Evolutionary conservation across 2,329 filamentous ascomycete genomes (phyloP), one percentile per base, ranked within the genome.

Genomic region (Fusarium sp.): DNA sequence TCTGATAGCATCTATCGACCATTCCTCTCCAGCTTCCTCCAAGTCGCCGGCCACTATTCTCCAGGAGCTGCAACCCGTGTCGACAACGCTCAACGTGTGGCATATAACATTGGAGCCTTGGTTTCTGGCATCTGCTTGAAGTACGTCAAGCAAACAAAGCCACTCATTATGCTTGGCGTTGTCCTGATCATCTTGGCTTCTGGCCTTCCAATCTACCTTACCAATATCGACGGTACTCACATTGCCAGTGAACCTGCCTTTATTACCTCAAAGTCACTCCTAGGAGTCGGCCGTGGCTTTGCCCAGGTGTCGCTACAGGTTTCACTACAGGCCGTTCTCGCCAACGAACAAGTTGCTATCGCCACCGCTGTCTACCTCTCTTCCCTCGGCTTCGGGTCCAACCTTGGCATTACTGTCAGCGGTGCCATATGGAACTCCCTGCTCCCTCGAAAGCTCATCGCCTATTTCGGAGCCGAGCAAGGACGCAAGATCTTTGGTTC

Each of bases 371-470:
- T 67, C 0, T 67, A 65, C 6, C 56, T 67, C 0, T 67, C 64
- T 0, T 67, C 64, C 0, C 51, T 67, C 0, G 64, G 64, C 0
- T 58, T 67, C 1, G 64, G 64, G 3, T 67, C 64, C 4, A 67
- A 67, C 10, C 48, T 67, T 0, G 64, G 64, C 1, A 47, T 51
- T 0, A 67, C 64, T 0, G 42, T 67, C 15, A 67, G 64, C 1
- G 64, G 64, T 0, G 64, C 60, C 2, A 64, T 67, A 1, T 67
- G 64, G 64, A 67, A 67, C 36, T 67, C 64, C 0, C 39, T 67
- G 0, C 52, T 67, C 2, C 64, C 64, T 0, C 36, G 49, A 0
- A 67, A 67, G 0, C 60, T 67, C 1, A 35, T 46, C 1, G 31
- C 48, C 0, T 28, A 65, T 5, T 67, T 67, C 7, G 60, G 56